Evolutionary conservation across 2,329 filamentous ascomycete genomes (phyloP).

Genomic region (Endothia cerciana): DNA sequence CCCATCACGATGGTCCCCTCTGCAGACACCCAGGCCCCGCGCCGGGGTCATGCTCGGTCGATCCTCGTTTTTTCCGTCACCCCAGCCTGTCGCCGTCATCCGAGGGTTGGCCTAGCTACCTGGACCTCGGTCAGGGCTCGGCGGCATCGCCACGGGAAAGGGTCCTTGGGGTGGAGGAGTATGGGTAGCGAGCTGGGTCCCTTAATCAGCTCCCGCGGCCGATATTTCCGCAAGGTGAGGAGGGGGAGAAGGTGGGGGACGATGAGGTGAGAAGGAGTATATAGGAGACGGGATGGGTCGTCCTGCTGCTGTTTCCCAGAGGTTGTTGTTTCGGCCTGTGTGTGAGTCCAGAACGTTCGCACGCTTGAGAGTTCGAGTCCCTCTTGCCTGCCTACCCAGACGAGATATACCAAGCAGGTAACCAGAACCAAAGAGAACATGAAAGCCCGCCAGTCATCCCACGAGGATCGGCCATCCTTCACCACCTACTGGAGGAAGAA

Average conservation of each 20-base stretch:
- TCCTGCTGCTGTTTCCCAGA: too few relatives aligned
- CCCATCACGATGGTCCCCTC: not conserved
- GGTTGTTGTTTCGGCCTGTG: not conserved
- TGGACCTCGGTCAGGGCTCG: not conserved
- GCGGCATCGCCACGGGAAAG: not conserved
- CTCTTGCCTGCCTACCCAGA: not conserved
- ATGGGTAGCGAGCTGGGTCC: not conserved
- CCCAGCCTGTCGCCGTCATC: too few relatives aligned
- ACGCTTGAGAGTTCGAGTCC: not conserved
- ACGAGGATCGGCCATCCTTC: slow-evolving; percentile 48
- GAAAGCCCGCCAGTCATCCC: slow-evolving; percentile 5
- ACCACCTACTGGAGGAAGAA: slow-evolving; percentile 51
- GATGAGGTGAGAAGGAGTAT: not conserved
- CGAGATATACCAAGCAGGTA: not conserved
- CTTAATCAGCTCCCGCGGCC: slow-evolving; percentile 8
- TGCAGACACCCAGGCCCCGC: not conserved
- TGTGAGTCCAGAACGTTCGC: not conserved
- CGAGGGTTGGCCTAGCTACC: not conserved
- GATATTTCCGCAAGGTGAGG: not conserved
- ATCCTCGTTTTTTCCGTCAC: too few relatives aligned
- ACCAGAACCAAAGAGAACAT: not conserved
- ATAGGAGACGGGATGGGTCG: not conserved
- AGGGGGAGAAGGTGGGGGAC: not conserved
- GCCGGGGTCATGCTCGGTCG: slow-evolving; percentile 3
- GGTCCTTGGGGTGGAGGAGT: too few relatives aligned